Evolutionary conservation across 2,329 filamentous ascomycete genomes (phyloP), one percentile per base, ranked within the genome.

Genomic region (Colletotrichum neosansevieriae): DNA sequence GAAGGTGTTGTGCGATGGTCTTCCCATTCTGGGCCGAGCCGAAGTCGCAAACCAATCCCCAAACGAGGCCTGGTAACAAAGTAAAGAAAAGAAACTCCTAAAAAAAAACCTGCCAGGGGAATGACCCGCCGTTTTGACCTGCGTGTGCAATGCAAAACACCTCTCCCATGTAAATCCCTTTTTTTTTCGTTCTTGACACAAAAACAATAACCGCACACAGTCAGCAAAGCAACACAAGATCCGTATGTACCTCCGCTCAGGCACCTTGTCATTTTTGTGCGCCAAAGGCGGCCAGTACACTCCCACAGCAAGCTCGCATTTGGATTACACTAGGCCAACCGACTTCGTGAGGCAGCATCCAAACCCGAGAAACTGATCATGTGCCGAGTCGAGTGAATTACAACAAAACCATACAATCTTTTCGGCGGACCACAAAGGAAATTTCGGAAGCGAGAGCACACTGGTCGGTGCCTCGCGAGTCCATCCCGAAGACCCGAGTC

Each of bases 121-220:
- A 17, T 49, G n/a, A 59, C 36, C 71, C 67, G 72, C 71, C 71
- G 44, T 76, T 78, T 76, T 77, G 74, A 74, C 76, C 78, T 77
- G 77, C 79, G 71, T 76, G 74, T 71, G 73, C 72, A 76, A 81
- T 81, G 79, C 79, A 79, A 76, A 71, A 79, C 72, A 73, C 73
- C 73, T 54, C 73, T 63, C 79, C 29, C 77, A 69, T 79, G 69
- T 77, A 70, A 72, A 58, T 70, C 75, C 73, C 57, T 44, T 58
- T 62, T 70, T 76, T 77, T 76, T 75, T 71, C 62, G 45, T 67
- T 58, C 66, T 67, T 49, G n/a, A n/a, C n/a, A n/a, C 29, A 68
- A 59, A 68, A 56, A 51, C 6, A 7, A 72, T 68, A 71, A 70
- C 72, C 68, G 72, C 71, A 73, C 51, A 72, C 72, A 73, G 59